A percentile compares a stretch with the other conserved stretches of the same genome.
phyloP scores from a whole-genome alignment of 2,329 filamentous ascomycete genomes.

The Cercospora zeina region DNA sequence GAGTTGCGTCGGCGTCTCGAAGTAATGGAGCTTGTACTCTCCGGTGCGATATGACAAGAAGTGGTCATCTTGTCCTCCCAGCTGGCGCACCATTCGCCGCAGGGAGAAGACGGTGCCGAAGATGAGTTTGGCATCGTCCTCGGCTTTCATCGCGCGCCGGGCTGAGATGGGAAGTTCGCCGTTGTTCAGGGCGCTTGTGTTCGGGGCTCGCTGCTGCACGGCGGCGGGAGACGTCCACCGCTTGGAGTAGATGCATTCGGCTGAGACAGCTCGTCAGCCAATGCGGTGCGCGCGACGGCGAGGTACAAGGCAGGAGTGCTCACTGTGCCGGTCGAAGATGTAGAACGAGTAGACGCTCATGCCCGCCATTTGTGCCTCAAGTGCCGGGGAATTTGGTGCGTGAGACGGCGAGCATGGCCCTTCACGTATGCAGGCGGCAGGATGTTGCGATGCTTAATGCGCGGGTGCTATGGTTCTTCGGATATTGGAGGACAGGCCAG shows the following conservation, averaged over 20 bases:
- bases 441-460: slow-evolving; percentile 4
- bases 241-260: slow-evolving; percentile 95
- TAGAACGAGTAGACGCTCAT: slow-evolving; percentile 98
- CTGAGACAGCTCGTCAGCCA: slow-evolving; percentile 50
- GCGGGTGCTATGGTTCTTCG: slow-evolving; percentile 9
- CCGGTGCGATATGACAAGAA: slow-evolving; percentile 92
- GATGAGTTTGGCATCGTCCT: slow-evolving; percentile 92
- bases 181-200: slow-evolving; percentile 19
- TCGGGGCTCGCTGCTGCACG: slow-evolving; percentile 12
- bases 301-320: slow-evolving; percentile 36
- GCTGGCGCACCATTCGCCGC: slow-evolving; percentile 93
- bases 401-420: slow-evolving; percentile 13
- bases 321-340: slow-evolving; percentile 98
- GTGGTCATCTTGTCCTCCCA: slow-evolving; percentile 86
- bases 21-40: slow-evolving; percentile 98
- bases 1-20: slow-evolving; percentile 93
- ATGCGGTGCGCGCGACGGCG: not conserved
- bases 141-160: slow-evolving; percentile 35
- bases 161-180: slow-evolving; percentile 22
- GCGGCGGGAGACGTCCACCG: slow-evolving; percentile 63
- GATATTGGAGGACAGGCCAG: slow-evolving; percentile 3
- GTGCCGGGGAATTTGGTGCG: slow-evolving; percentile 2
- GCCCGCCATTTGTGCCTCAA: slow-evolving; percentile 17
- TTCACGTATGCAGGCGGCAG: not conserved
- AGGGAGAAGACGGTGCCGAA: slow-evolving; percentile 96